A percentile compares a stretch with the other conserved stretches of the same genome.
Evolutionary conservation across 495 filamentous ascomycete species (phyloP).

Genomic region (Penicillium pancosmium): DNA sequence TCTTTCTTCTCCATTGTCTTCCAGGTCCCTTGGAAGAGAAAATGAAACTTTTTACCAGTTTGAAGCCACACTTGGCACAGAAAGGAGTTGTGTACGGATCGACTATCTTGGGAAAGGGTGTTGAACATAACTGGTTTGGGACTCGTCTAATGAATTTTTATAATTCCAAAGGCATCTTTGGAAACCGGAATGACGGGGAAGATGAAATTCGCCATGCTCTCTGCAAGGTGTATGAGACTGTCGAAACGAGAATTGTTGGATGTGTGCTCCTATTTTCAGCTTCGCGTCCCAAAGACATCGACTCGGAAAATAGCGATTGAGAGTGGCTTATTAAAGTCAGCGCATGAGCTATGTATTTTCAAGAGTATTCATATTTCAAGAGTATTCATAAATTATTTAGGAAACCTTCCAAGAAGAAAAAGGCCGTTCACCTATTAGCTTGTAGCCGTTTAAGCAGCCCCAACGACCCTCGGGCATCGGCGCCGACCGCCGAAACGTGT

Average conservation of each 20-base stretch:
- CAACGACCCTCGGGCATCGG: not conserved
- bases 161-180: constrained; percentile 1
- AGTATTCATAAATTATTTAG: no score
- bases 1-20: constrained; percentile 45
- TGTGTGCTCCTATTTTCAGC: constrained; percentile 10
- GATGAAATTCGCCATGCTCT: constrained; percentile 6
- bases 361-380: no score
- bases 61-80: constrained; percentile 26
- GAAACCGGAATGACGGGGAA: constrained; percentile 8
- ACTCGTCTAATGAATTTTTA: constrained; percentile 4
- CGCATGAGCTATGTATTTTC: no score
- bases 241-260: constrained; percentile 11
- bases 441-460: no score
- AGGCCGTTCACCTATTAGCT: no score
- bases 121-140: constrained; percentile 6
- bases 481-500: not conserved
- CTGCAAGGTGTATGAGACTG: constrained; percentile 4
- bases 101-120: constrained; percentile 34
- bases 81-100: constrained; percentile 38
- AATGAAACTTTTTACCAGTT: constrained; percentile 20
- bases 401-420: no score
- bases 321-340: not conserved
- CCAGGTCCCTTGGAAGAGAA: constrained; percentile 28
- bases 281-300: constrained; percentile 65
- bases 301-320: not conserved